Evolutionary conservation across 352 stramenopile species (phyloP).

Genomic region (Phytophthora europaea): DNA sequence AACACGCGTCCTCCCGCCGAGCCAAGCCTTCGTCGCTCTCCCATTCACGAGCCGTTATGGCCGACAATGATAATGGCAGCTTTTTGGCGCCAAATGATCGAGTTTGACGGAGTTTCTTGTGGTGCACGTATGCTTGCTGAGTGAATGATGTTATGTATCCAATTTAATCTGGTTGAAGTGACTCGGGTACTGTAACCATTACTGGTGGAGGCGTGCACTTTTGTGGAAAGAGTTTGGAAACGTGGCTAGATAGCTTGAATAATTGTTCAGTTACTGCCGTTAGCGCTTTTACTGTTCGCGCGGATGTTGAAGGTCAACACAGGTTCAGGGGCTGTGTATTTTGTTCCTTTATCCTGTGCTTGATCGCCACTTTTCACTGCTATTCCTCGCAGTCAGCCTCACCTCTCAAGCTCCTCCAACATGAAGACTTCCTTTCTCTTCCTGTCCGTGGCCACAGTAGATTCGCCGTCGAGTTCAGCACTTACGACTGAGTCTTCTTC

Average conservation of each 20-base stretch:
- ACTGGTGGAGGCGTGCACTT: too few species aligned
- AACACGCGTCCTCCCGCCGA: slow-evolving; percentile 25
- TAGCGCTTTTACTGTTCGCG: slow-evolving; percentile 15
- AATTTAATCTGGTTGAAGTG: too few species aligned
- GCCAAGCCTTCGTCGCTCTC: slow-evolving; percentile 62
- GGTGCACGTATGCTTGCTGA: neutral
- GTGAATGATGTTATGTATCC: slow-evolving; percentile 1
- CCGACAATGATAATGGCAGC: neutral
- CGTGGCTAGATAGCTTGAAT: too few species aligned
- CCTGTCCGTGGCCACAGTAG: neutral
- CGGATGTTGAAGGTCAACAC: neutral
- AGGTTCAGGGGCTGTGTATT: neutral
- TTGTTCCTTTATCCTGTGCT: neutral
- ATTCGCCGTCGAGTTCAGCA: slow-evolving; percentile 13
- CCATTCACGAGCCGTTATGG: slow-evolving; percentile 71
- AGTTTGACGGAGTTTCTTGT: slow-evolving; percentile 7
- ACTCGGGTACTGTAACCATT: too few species aligned
- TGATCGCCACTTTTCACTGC: slow-evolving; percentile 12
- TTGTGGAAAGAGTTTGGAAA: too few species aligned
- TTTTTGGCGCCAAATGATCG: slow-evolving; percentile 44
- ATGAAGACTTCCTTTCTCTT: slow-evolving; percentile 23
- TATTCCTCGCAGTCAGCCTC: slow-evolving; percentile 3
- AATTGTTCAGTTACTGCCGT: slow-evolving; percentile 3
- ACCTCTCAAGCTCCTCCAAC: slow-evolving; percentile 4
- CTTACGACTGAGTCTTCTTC: neutral